phyloP scores from a whole-genome alignment of 306 rosid species.

The Prunus kanzakura region DNA sequence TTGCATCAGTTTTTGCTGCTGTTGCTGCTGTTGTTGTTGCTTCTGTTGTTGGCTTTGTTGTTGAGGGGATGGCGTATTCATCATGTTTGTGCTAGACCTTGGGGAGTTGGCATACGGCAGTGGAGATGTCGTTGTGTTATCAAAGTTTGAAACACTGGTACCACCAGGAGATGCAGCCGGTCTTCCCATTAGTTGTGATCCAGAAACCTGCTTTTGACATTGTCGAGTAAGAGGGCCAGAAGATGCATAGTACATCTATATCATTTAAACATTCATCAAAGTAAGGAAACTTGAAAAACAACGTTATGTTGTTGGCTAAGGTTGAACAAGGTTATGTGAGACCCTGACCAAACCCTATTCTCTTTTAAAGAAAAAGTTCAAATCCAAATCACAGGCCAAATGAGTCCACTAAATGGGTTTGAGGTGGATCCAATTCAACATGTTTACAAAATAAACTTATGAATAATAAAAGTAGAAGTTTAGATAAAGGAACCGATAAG shows the following conservation, averaged over 20 bases:
- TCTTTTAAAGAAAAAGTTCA: neutral
- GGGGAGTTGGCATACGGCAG: conserved; percentile 95
- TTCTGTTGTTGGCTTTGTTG: conserved; percentile 72
- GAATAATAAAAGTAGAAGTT: neutral
- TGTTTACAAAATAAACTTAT: neutral
- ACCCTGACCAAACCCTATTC: neutral
- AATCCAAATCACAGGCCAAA: neutral
- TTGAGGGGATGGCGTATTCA: conserved; percentile 97
- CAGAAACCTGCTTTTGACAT: conserved; percentile 54
- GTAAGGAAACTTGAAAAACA: neutral
- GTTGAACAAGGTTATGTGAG: neutral
- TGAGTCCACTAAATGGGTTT: neutral
- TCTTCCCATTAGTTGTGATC: conserved; percentile 88
- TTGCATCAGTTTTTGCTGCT: conserved; percentile 70
- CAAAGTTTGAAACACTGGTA: conserved; percentile 65
- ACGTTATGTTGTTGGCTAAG: neutral
- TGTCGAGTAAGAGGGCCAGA: conserved; percentile 10
- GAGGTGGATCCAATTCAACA: neutral
- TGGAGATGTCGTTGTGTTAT: conserved; percentile 74
- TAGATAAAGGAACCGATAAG: neutral
- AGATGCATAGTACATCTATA: neutral
- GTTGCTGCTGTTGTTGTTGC: conserved; percentile 40
- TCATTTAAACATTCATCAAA: neutral
- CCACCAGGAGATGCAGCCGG: conserved; percentile 89
- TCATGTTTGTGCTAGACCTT: conserved; percentile 67